phyloP scores from a whole-genome alignment of 352 stramenopile species.

The Phytopythium delawarense region DNA sequence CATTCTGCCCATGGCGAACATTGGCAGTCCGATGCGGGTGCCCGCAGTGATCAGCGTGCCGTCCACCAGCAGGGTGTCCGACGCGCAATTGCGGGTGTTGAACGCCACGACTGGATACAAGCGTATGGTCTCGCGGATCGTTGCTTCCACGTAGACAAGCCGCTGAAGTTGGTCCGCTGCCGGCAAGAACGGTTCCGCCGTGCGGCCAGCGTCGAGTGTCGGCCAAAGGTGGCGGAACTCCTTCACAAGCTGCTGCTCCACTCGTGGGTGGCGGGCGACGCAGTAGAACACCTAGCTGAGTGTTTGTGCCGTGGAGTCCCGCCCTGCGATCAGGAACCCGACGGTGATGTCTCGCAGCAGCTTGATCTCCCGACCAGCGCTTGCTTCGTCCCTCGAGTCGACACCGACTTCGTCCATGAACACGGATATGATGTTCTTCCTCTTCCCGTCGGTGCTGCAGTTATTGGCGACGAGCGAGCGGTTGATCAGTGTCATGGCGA shows the following conservation, averaged over 20 bases:
- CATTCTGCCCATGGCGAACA: constrained; percentile 29
- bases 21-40: constrained; percentile 18
- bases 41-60: constrained; percentile 22
- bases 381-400: constrained; percentile 7
- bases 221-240: constrained; percentile 16
- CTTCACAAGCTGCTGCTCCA: constrained; percentile 17
- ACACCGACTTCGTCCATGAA: constrained; percentile 20
- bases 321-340: constrained; percentile 54
- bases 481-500: constrained; percentile 13
- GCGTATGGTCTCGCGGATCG: constrained; percentile 41
- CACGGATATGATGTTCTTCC: constrained; percentile 18
- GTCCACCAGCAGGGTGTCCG: constrained; percentile 26
- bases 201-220: constrained; percentile 12
- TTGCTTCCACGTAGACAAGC: constrained; percentile 28
- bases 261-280: constrained; percentile 30
- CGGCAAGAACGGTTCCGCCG: constrained; percentile 6
- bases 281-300: constrained; percentile 49
- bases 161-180: constrained; percentile 20
- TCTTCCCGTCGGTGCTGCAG: neutral
- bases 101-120: constrained; percentile 42
- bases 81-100: constrained; percentile 21
- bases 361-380: neutral
- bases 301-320: constrained; percentile 49
- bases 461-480: constrained; percentile 10
- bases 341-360: constrained; percentile 49